phyloP scores from a whole-genome alignment of 495 filamentous ascomycete genomes.

The Lindgomyces ingoldianus region DNA sequence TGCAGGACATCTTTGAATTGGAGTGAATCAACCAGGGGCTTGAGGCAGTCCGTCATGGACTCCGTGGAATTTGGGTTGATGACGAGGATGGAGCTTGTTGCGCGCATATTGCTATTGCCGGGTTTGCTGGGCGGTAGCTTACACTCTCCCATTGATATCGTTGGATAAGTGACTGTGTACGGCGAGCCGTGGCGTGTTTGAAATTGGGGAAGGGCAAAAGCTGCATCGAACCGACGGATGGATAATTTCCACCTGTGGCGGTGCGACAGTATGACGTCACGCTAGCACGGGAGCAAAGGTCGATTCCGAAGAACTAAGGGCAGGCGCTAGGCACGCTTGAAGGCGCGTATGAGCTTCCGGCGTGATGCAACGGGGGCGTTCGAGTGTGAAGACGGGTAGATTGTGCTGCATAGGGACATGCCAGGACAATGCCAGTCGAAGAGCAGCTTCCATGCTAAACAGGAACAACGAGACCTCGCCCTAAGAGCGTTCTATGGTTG shows the following conservation, averaged over 20 bases:
- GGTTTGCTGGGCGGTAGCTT: background rate
- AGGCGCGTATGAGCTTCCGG: too few species aligned
- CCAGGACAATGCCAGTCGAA: background rate
- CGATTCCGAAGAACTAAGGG: background rate
- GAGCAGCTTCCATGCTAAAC: too few species aligned
- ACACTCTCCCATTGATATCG: conserved; percentile 17
- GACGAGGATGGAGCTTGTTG: conserved; percentile 61
- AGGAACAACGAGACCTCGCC: too few species aligned
- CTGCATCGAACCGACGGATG: background rate
- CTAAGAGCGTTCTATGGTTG: too few species aligned
- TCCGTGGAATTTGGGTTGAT: conserved; percentile 89
- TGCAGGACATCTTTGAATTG: conserved; percentile 51
- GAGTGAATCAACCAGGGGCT: conserved; percentile 61
- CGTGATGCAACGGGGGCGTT: too few species aligned
- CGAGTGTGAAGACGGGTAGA: too few species aligned
- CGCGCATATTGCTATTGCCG: conserved; percentile 24
- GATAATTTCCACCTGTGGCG: conserved; percentile 8
- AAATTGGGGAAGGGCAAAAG: background rate
- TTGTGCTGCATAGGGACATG: background rate
- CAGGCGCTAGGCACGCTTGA: background rate
- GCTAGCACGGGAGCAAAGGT: background rate
- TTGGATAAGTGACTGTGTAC: background rate
- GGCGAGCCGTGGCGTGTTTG: background rate
- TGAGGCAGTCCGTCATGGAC: conserved; percentile 77
- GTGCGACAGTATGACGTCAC: conserved; percentile 6